Evolutionary conservation across 176 grass and related monocot genomes (phyloP), one percentile per base, ranked within the genome.

Genomic region (Carex pumila): DNA sequence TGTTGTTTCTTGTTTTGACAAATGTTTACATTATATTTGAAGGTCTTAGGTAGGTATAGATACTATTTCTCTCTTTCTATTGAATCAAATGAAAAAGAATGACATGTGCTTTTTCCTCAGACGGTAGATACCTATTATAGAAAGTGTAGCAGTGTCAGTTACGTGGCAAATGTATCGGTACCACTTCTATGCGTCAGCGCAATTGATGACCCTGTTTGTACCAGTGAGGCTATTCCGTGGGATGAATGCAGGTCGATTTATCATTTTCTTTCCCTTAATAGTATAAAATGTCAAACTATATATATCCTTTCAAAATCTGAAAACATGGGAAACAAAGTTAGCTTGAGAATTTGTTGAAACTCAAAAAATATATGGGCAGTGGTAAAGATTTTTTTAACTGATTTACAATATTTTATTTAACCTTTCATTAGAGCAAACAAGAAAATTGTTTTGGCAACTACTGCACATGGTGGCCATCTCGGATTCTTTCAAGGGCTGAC

Each of bases 81-180:
- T 77, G 31, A 55, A 77, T 50, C 45, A 53, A 55, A 77, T 11
- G 18, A 13, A 73, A 52, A 52, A 73, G 71, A 83, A 32, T 85
- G 41, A 67, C 36, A 11, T 32, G 25, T 87, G 82, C 10, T 84
- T 77, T 77, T 85, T 86, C 62, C 54, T 32, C 80, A 99, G 96
- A 99, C 96, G 21, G 96, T 99, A 61, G 96, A 99, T 92, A 95
- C 96, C n/a, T 99, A 95, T 89, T 95, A 99, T 52, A 93, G 96
- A 52, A 79, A 77, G 36, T 95, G 91, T 83, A 99, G 96, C 83
- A 99, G 96, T 89, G 88, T 89, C 60, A 88, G 83, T 89, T 95
- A 88, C 6, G 90, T 99, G 85, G 88, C 71, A 82, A 92, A 89
- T 83, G 88, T 99, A 15, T 84, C 89, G 71, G 88, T 95, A 61